These are phyloP conservation scores for Corrigiola litoralis DNA, from an alignment of 179 eudicot genomes.

Conservation along the genomic window DNA sequence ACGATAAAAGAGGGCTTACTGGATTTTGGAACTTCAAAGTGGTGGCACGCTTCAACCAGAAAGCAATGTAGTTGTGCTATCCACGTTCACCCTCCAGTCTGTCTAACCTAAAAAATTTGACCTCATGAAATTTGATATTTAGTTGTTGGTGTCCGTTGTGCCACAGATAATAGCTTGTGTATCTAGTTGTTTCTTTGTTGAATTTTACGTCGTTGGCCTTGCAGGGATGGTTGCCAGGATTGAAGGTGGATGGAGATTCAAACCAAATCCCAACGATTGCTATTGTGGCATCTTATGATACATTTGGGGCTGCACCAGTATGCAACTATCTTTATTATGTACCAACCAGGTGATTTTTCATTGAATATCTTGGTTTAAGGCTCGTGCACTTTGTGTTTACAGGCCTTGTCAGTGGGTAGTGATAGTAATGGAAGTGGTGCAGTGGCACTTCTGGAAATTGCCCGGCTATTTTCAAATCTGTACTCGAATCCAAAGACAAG, in stretches of 20 bases:
- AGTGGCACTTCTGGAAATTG: slow-evolving; percentile 87
- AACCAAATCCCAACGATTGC: slow-evolving; percentile 92
- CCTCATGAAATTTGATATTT: background rate
- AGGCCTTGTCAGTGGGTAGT: slow-evolving; percentile 92
- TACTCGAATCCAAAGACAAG: slow-evolving; percentile 93
- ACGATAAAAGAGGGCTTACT: too few relatives aligned
- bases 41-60: too few relatives aligned
- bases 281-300: slow-evolving; percentile 94
- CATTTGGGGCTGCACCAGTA: slow-evolving; percentile 98
- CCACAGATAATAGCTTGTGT: background rate
- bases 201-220: slow-evolving; percentile 17
- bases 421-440: slow-evolving; percentile 99
- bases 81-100: too few relatives aligned
- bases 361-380: background rate
- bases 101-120: too few relatives aligned
- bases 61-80: too few relatives aligned
- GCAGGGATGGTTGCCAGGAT: slow-evolving; percentile 99
- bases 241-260: slow-evolving; percentile 86
- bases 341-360: background rate
- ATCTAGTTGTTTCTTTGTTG: slow-evolving; percentile 10
- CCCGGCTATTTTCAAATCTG: slow-evolving; percentile 72
- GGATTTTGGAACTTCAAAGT: too few relatives aligned
- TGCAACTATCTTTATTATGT: slow-evolving; percentile 20
- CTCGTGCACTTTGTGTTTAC: slow-evolving; percentile 12
- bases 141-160: background rate